These are phyloP conservation scores for Powellomyces hirtus DNA, from an alignment of 192 early-diverging fungal species.

Conservation along the genomic window DNA sequence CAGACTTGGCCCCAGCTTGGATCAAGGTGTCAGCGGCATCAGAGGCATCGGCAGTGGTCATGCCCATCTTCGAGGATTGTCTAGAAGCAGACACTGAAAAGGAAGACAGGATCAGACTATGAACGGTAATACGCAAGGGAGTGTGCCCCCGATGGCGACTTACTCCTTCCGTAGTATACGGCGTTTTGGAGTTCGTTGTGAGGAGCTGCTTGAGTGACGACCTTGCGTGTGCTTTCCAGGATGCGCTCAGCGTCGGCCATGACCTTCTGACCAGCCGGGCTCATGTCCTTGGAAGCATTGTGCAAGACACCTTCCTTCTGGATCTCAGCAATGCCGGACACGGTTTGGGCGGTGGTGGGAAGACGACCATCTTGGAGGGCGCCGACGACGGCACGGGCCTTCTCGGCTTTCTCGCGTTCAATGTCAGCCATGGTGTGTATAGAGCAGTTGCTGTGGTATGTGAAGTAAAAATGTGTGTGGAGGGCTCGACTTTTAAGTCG, in stretches of 20 bases:
- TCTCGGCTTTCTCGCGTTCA: conserved; percentile 26
- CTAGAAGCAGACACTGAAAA: neutral
- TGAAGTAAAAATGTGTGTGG: too few species aligned
- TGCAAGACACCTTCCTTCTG: conserved; percentile 30
- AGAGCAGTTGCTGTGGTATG: neutral
- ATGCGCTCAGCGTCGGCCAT: conserved; percentile 38
- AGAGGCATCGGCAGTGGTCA: neutral
- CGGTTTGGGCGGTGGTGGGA: conserved; percentile 44
- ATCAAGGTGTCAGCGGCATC: conserved; percentile 27
- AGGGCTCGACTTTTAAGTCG: too few species aligned
- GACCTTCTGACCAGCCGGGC: conserved; percentile 46
- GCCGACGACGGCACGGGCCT: conserved; percentile 15
- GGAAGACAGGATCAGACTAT: neutral
- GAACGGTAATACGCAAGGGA: neutral
- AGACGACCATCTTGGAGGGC: conserved; percentile 44
- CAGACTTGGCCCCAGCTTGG: conserved; percentile 35
- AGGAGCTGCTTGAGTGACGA: conserved; percentile 44
- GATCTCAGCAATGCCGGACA: conserved; percentile 33
- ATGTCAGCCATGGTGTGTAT: conserved; percentile 6
- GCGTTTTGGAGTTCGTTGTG: conserved; percentile 48
- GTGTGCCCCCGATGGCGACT: neutral
- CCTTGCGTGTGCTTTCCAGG: conserved; percentile 30
- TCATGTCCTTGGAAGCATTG: conserved; percentile 33
- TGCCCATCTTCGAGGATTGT: neutral
- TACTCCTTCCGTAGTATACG: conserved; percentile 27